These are phyloP conservation scores for Mycosphaerelloides madeirae DNA, from an alignment of 2,329 filamentous ascomycete species.

Conservation along the genomic window DNA sequence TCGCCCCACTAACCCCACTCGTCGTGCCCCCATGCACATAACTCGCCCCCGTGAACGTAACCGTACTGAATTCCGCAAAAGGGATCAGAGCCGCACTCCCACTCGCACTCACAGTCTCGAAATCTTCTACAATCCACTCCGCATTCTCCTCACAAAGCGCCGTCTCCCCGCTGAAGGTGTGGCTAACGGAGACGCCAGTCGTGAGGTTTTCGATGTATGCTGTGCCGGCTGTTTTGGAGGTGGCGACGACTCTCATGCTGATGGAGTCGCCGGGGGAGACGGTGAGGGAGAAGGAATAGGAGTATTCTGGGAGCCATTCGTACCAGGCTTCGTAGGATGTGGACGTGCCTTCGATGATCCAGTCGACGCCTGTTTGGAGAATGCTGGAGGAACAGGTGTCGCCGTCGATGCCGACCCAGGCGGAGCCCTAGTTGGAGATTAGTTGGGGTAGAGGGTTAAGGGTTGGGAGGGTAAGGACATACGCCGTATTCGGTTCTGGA, in stretches of 20 bases:
- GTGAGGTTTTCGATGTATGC: constrained; percentile 49
- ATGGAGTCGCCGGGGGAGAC: constrained; percentile 46
- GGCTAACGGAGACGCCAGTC: constrained; percentile 49
- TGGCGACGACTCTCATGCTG: constrained; percentile 38
- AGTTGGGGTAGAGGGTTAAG: no score
- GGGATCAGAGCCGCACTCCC: constrained; percentile 35
- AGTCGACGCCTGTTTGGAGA: constrained; percentile 50
- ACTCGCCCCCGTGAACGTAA: constrained; percentile 39
- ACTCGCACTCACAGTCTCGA: not conserved
- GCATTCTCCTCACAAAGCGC: constrained; percentile 54
- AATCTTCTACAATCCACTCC: constrained; percentile 57
- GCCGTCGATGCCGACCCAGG: constrained; percentile 60
- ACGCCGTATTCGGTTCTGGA: constrained; percentile 40
- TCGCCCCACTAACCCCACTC: constrained; percentile 28
- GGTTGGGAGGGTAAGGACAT: no score
- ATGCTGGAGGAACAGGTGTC: constrained; percentile 45
- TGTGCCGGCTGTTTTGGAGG: constrained; percentile 40
- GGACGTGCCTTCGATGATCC: constrained; percentile 42
- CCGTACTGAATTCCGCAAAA: constrained; percentile 46
- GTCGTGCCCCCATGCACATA: constrained; percentile 30
- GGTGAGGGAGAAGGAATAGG: constrained; percentile 49
- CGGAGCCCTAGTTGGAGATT: no score
- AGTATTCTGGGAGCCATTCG: constrained; percentile 57
- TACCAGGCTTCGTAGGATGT: constrained; percentile 55
- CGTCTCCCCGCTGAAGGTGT: constrained; percentile 46